Evolutionary conservation across 2,329 filamentous ascomycete species (phyloP), one percentile per base, ranked within the genome.

Genomic region (Stagonosporopsis vannaccii): DNA sequence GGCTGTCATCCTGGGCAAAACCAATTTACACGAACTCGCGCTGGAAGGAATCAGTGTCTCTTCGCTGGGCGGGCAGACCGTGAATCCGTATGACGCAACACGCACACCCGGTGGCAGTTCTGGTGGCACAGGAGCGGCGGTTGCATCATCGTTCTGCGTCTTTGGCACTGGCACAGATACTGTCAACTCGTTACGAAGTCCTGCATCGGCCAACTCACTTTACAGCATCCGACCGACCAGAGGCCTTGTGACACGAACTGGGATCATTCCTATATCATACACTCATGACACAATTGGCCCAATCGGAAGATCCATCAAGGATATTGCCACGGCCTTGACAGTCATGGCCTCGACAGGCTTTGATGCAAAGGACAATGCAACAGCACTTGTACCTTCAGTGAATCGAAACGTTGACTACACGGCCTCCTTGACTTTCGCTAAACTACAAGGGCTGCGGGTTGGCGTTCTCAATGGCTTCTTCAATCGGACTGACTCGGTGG

Each of bases 21-120:
- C 80, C 0, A 86, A 85, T 59, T 71, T 88, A 22, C 86, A 89
- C 62, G 86, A 88, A 69, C 77, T 89, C 46, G 86, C 87, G 0
- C 75, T 89, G 0, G 86, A 89, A 65, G 87, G 87, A 0, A 76
- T 88, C 35, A 83, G 81, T 1, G 85, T 87, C 1, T 88, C 85
- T 0, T 87, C 84, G 0, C 68, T 87, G 0, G 86, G 85, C 12
- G 87, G 87, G 0, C 87, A 90, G 71, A 88, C 86, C 0, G 69
- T 84, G 58, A 89, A 89, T 68, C 86, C 87, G 0, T 90, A 91
- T 61, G 87, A 90, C 68, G 70, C 77, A 1, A 80, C 79, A 0
- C 82, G 89, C n/a, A 89, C 87, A 0, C 86, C 87, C 0, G 87
- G 87, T 3, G 87, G 87, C 1, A 86, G 83, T 40, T 87, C 84